These are phyloP conservation scores for Coemansia guatemalensis DNA, from an alignment of 192 early-diverging fungal species.

Conservation along the genomic window DNA sequence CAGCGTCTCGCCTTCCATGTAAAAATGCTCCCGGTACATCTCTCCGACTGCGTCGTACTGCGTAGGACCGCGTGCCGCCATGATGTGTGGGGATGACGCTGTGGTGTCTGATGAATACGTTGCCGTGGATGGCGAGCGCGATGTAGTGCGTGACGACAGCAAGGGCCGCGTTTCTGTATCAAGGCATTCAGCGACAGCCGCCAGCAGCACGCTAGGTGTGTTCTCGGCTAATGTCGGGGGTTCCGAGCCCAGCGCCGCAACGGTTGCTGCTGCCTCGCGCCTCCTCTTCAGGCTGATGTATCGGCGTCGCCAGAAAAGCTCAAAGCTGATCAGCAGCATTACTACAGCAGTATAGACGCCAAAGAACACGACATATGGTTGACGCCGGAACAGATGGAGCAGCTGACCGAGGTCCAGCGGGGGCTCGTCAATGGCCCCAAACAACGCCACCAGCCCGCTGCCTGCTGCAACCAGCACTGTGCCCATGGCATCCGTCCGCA, in stretches of 20 bases:
- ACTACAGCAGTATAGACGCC: constrained; percentile 56
- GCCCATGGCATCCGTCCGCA: constrained; percentile 60
- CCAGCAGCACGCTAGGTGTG: constrained; percentile 10
- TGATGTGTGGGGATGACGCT: not conserved
- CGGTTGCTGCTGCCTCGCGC: not conserved
- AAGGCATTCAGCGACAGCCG: not conserved
- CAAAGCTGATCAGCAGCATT: constrained; percentile 46
- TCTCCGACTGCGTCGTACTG: constrained; percentile 2
- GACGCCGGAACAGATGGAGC: constrained; percentile 63
- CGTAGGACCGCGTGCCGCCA: not conserved
- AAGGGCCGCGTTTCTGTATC: constrained; percentile 5
- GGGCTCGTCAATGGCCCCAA: constrained; percentile 77
- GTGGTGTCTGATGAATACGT: constrained; percentile 1
- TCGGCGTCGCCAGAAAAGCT: constrained; percentile 43
- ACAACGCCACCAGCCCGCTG: constrained; percentile 64
- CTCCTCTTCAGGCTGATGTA: not conserved
- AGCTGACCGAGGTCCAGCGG: constrained; percentile 66
- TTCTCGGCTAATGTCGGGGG: not conserved
- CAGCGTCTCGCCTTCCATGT: constrained; percentile 12
- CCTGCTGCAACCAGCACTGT: constrained; percentile 68
- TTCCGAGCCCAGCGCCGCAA: not conserved
- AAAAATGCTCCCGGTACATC: constrained; percentile 42
- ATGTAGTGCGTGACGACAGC: constrained; percentile 4
- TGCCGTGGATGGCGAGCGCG: not conserved
- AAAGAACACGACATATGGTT: constrained; percentile 69